Percentiles rank a stretch among this genome's conserved stretches.
Conservation (phyloP, 2,329 filamentous ascomycete species). For the Xylaria sp. region DNA sequence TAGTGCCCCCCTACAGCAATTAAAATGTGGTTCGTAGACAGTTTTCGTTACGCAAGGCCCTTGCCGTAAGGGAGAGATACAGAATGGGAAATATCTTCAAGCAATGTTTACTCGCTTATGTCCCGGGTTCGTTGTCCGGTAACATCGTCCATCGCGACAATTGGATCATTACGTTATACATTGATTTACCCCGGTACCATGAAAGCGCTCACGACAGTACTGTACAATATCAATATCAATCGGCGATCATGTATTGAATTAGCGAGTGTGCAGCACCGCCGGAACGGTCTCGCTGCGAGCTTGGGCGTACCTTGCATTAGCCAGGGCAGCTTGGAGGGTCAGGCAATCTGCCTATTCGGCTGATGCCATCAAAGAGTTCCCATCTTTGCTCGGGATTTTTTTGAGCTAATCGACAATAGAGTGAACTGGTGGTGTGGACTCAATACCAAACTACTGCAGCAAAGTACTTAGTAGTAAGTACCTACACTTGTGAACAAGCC, state of each 20-base stretch:
- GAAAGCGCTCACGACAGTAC: slow-evolving; percentile 9
- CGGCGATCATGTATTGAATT: slow-evolving; percentile 19
- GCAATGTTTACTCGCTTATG: slow-evolving; percentile 22
- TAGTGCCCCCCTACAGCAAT: background rate
- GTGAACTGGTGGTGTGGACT: slow-evolving; percentile 10
- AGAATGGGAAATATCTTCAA: background rate
- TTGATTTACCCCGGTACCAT: slow-evolving; percentile 2
- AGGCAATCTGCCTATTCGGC: slow-evolving; percentile 35
- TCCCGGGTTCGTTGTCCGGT: background rate
- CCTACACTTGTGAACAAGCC: background rate
- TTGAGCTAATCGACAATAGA: slow-evolving; percentile 6
- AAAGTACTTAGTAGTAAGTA: too few species aligned
- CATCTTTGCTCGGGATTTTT: slow-evolving; percentile 22
- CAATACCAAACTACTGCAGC: background rate
- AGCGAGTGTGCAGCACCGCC: slow-evolving; percentile 19
- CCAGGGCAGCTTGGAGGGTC: slow-evolving; percentile 29
- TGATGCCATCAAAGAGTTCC: slow-evolving; percentile 17
- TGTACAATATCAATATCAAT: background rate
- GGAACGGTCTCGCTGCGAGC: slow-evolving; percentile 31
- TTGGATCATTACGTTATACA: slow-evolving; percentile 10
- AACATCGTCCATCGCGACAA: background rate
- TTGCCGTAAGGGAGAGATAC: background rate
- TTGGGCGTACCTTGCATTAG: slow-evolving; percentile 42
- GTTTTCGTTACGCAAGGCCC: slow-evolving; percentile 20
- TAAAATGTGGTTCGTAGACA: slow-evolving; percentile 15